phyloP scores from a whole-genome alignment of 208 protist genomes.

The Acanthamoeba triangularis region DNA sequence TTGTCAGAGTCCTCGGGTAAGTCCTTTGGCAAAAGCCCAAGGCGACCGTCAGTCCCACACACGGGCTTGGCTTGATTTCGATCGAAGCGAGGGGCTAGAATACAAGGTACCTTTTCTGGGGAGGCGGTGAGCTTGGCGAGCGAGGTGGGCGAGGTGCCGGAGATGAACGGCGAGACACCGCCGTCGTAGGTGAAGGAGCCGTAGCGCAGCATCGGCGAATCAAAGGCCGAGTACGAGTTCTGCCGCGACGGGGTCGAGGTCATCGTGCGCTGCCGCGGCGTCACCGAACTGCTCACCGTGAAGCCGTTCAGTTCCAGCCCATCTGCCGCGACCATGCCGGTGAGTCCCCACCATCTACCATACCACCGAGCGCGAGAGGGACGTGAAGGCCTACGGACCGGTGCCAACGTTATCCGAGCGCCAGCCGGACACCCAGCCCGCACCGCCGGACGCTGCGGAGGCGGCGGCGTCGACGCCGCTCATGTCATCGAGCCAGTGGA shows the following conservation, averaged over 20 bases:
- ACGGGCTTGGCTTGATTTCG: not conserved
- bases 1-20: not conserved
- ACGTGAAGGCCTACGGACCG: not conserved
- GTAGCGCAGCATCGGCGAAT: slow-evolving; percentile 34
- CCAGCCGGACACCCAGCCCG: slow-evolving; percentile 11
- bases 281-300: slow-evolving; percentile 19
- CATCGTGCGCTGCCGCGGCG: not conserved
- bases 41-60: not conserved
- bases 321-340: not conserved
- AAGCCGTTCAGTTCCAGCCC: slow-evolving; percentile 15
- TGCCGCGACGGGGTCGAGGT: slow-evolving; percentile 1
- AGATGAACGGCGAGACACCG: not conserved
- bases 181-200: slow-evolving; percentile 26
- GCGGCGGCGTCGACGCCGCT: slow-evolving; percentile 26
- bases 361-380: not conserved
- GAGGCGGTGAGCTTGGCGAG: not conserved
- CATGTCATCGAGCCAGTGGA: slow-evolving; percentile 37
- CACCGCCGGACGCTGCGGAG: not conserved
- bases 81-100: not conserved
- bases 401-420: not conserved
- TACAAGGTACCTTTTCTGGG: not conserved
- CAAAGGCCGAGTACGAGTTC: not conserved
- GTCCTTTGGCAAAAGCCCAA: not conserved
- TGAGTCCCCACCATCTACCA: no score
- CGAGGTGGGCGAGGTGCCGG: not conserved